These are phyloP conservation scores for Sparassis latifolia DNA, from an alignment of 1,284 basidiomycete species.

Conservation along the genomic window DNA sequence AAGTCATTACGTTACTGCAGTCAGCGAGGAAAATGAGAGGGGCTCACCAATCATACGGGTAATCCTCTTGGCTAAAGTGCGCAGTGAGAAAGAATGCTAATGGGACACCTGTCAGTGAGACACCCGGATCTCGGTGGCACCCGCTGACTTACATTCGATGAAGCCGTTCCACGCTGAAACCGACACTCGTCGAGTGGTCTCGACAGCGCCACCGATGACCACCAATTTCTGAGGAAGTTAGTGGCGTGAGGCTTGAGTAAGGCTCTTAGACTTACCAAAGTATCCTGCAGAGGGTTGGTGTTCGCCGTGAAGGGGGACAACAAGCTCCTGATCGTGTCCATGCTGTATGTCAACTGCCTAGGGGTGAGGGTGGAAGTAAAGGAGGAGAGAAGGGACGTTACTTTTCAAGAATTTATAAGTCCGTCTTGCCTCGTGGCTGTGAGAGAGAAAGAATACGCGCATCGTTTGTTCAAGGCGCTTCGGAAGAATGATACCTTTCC, in stretches of 20 bases:
- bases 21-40: constrained; percentile 3
- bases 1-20: constrained; percentile 1
- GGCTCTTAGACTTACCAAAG: constrained; percentile 16
- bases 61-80: constrained; percentile 80
- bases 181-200: constrained; percentile 35
- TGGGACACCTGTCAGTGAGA: background rate
- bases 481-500: too few species aligned
- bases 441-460: background rate
- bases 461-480: background rate
- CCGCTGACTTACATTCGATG: constrained; percentile 59
- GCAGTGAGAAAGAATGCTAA: constrained; percentile 82
- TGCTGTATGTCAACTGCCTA: constrained; percentile 6
- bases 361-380: constrained; percentile 7
- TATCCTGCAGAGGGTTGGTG: constrained; percentile 25
- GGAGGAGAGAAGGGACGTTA: background rate
- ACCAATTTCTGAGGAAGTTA: constrained; percentile 22
- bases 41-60: constrained; percentile 73
- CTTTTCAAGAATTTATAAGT: background rate
- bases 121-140: background rate
- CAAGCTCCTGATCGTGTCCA: constrained; percentile 25
- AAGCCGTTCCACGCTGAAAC: constrained; percentile 83
- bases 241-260: background rate
- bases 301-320: constrained; percentile 23
- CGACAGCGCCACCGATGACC: constrained; percentile 27
- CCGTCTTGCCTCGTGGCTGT: background rate